A percentile compares a stretch with the other conserved stretches of the same genome.
Evolutionary conservation across 495 filamentous ascomycete species (phyloP).

Genomic region (Penicillium longicatenatum): DNA sequence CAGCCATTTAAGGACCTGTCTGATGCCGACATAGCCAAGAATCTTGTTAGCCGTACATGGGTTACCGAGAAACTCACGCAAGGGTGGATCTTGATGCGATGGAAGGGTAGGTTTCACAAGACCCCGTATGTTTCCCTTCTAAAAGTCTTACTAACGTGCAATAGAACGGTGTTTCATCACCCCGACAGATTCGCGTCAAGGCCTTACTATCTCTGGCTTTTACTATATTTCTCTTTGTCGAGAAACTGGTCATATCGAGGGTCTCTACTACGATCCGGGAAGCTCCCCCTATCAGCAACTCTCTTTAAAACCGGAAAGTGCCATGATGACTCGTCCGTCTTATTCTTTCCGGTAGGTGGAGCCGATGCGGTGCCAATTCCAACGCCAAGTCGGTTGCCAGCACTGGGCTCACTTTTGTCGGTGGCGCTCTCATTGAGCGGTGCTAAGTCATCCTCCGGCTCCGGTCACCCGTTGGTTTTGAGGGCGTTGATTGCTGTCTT

Average conservation of each 20-base stretch:
- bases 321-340: constrained; percentile 44
- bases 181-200: constrained; percentile 55
- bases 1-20: constrained; percentile 62
- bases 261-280: constrained; percentile 72
- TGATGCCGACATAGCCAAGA: constrained; percentile 60
- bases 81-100: constrained; percentile 74
- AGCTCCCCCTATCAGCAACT: constrained; percentile 73
- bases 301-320: constrained; percentile 54
- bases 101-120: constrained; percentile 60
- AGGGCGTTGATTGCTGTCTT: neutral
- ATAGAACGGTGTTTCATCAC: constrained; percentile 73
- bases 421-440: constrained; percentile 8
- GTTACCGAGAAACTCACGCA: constrained; percentile 52
- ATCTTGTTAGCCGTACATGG: constrained; percentile 60
- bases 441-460: constrained; percentile 13
- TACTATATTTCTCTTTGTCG: constrained; percentile 71
- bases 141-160: constrained; percentile 11
- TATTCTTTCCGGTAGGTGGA: constrained; percentile 43
- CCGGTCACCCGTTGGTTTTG: neutral
- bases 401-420: neutral
- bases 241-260: constrained; percentile 63
- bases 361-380: neutral
- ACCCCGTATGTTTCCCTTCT: neutral
- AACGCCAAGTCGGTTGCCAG: neutral
- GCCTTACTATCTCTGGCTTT: constrained; percentile 74